Base-by-base conservation (phyloP, 2,329 filamentous ascomycete genomes). In the Epichloe uncinata region DNA sequence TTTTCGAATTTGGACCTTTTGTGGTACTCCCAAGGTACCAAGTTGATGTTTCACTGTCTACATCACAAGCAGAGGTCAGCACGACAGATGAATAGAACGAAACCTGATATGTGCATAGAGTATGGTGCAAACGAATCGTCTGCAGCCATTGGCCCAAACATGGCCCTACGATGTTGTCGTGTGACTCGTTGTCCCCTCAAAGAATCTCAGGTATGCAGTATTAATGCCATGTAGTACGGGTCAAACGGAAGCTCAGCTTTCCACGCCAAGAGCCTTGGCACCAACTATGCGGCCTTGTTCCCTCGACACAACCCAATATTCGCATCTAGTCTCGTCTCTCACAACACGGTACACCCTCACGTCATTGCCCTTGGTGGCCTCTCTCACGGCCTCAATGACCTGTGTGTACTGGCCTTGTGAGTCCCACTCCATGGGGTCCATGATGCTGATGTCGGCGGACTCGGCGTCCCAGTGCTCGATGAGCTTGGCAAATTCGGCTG, bases 251-350 rank as follows among this genome's bases (percentile, higher is more conserved):
- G 43, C 42, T 57, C 50, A 57, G 48, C 55, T 67, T 73, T 95
- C 89, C 54, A 95, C 74, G 26, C 84, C 79, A 67, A 87, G 69
- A 11, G 84, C 86, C 73, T 87, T 91, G 50, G 84, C 74, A 13
- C 90, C 90, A 7, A 95, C 80, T 52, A 95, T 60, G 67, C 73
- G 77, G 16, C 73, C 75, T 12, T 73, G 75, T 47, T 75, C 68
- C 68, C 59, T 82, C 74, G 57, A 84, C 63, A 95, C 70, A 52
- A 95, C 70, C 76, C 83, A 95, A 66, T 95, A 95, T 68, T 94
- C 86, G 13, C 75, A 73, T 61, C 84, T 76, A 26, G 81, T 79
- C 12, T 71, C 70, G 42, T 77, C 80, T 58, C 78, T 72, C 52
- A 74, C 69, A 8, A 94, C 79, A 48, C 78, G 73, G 61, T 93